Evolutionary conservation across 176 grass and related monocot species (phyloP).

Genomic region (Oropetium thomaeum): DNA sequence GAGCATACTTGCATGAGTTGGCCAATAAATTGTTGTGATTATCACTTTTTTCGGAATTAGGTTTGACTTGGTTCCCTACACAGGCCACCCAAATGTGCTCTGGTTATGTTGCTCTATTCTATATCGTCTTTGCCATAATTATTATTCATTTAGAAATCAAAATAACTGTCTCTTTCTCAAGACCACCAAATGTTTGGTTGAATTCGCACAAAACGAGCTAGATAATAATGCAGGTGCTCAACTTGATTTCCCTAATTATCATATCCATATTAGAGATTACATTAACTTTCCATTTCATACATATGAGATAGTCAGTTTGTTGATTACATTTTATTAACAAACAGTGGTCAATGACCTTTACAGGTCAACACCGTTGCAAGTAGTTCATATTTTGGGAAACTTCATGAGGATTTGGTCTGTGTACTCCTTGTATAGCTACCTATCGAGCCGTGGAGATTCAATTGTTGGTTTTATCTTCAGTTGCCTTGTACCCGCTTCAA

Average conservation of each 20-base stretch:
- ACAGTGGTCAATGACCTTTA: background rate
- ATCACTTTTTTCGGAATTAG: background rate
- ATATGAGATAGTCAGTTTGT: constrained; percentile 1
- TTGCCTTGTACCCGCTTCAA: constrained; percentile 76
- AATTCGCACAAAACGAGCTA: background rate
- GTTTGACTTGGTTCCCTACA: background rate
- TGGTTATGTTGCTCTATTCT: background rate
- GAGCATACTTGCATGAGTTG: background rate
- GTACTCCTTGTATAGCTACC: constrained; percentile 46
- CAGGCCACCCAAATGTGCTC: background rate
- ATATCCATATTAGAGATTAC: background rate
- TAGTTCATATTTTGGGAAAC: constrained; percentile 78
- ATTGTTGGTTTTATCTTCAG: constrained; percentile 93
- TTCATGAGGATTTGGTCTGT: constrained; percentile 94
- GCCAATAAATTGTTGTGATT: background rate
- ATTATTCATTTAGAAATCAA: background rate
- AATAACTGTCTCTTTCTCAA: background rate
- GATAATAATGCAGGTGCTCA: background rate
- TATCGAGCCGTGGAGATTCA: constrained; percentile 50
- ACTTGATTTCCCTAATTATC: background rate
- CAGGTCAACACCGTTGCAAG: constrained; percentile 78
- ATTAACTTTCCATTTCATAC: background rate
- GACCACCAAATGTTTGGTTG: constrained; percentile 1
- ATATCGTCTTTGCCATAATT: background rate
- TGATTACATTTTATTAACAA: background rate